Percentiles rank a stretch among this genome's conserved stretches.
phyloP scores from a whole-genome alignment of 2,329 filamentous ascomycete genomes.

The Zelopaecilomyces penicillatus region DNA sequence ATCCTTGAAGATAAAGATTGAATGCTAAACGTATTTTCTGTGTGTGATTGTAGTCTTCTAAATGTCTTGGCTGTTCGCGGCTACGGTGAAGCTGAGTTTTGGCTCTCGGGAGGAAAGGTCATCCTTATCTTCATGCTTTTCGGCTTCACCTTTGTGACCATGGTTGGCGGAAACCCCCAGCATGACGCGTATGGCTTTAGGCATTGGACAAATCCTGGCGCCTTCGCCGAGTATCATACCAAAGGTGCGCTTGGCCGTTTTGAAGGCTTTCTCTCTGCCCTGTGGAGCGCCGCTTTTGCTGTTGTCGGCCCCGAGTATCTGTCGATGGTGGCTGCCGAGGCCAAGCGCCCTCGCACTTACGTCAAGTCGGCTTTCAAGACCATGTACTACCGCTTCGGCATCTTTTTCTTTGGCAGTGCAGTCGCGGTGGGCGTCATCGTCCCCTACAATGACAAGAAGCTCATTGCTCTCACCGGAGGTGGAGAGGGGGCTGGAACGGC shows the following conservation, averaged over 20 bases:
- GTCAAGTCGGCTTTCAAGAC: conserved; percentile 65
- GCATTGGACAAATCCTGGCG: conserved; percentile 45
- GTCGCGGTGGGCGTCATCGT: conserved; percentile 59
- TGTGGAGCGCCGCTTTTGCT: conserved; percentile 57
- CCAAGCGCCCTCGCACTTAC: conserved; percentile 52
- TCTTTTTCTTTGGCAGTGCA: conserved; percentile 64
- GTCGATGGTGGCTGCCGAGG: conserved; percentile 60
- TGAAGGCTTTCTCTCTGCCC: conserved; percentile 59
- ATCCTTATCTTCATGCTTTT: conserved; percentile 60
- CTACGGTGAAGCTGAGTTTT: conserved; percentile 68
- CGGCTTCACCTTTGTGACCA: conserved; percentile 69
- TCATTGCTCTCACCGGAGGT: conserved; percentile 42
- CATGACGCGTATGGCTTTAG: conserved; percentile 63
- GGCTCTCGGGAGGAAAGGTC: conserved; percentile 54
- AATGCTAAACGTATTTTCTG: conserved; percentile 20
- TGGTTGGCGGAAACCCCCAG: conserved; percentile 69
- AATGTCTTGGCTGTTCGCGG: conserved; percentile 58
- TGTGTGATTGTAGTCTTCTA: conserved; percentile 33
- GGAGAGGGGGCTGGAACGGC: conserved; percentile 32
- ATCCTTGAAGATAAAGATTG: conserved; percentile 5
- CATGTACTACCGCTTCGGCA: conserved; percentile 62
- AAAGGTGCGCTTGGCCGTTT: conserved; percentile 56
- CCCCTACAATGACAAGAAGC: conserved; percentile 51
- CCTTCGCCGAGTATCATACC: conserved; percentile 46
- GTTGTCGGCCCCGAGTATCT: conserved; percentile 62